Conservation (phyloP, 768 basidiomycete genomes). For the Russula virescens region DNA sequence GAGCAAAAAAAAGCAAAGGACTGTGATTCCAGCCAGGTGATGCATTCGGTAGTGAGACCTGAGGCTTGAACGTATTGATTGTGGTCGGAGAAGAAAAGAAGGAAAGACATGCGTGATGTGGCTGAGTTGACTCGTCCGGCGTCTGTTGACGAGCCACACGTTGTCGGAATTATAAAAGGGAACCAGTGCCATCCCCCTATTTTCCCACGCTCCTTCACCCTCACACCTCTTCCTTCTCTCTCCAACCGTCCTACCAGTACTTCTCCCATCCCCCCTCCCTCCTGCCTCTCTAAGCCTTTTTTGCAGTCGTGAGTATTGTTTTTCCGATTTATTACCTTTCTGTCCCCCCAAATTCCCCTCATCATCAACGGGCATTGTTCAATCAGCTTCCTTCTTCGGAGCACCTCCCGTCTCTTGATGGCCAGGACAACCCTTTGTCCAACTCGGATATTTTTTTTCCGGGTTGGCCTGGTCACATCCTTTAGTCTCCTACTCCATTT, state of each 20-base stretch:
- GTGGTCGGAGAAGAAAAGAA: not conserved
- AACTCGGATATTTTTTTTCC: not conserved
- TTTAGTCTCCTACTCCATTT: not conserved
- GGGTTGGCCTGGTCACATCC: not conserved
- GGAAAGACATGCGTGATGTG: not conserved
- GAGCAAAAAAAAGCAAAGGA: too few relatives aligned
- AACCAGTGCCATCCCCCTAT: conserved; percentile 19
- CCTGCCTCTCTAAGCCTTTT: conserved; percentile 7
- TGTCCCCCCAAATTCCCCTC: not conserved
- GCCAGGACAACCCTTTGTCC: not conserved
- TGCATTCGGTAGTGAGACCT: too few relatives aligned
- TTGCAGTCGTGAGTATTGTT: conserved; percentile 13
- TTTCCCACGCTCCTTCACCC: conserved; percentile 30
- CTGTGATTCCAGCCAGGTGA: too few relatives aligned
- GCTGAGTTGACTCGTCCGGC: conserved; percentile 5
- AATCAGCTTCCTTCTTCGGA: conserved; percentile 11
- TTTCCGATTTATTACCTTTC: not conserved
- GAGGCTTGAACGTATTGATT: not conserved
- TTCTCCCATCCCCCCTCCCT: conserved; percentile 15
- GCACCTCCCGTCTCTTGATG: not conserved
- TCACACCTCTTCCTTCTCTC: conserved; percentile 25
- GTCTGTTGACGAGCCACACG: conserved; percentile 18
- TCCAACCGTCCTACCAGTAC: conserved; percentile 15
- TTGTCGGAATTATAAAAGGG: conserved; percentile 25
- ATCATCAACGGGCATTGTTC: not conserved